phyloP scores from a whole-genome alignment of 2,329 filamentous ascomycete species.

The Claviceps digitariae region DNA sequence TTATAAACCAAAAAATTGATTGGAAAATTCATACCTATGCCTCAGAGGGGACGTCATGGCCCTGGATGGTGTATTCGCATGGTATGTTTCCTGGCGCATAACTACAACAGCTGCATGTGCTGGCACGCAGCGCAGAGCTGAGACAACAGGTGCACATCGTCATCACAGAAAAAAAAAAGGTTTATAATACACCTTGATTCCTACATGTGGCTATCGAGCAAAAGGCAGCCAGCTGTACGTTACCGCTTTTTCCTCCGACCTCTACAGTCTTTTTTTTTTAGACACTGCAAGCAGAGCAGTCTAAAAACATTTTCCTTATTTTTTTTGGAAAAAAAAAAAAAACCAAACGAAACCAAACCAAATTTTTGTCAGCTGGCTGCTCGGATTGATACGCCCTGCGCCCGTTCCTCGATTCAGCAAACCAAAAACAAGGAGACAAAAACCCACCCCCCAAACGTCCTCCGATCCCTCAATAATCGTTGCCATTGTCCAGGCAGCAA shows the following conservation, averaged over 20 bases:
- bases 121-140: too few species aligned
- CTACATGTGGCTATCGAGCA: background rate
- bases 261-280: too few species aligned
- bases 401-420: background rate
- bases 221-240: background rate
- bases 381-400: constrained; percentile 1
- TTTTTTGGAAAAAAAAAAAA: background rate
- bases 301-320: too few species aligned
- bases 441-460: background rate
- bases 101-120: too few species aligned
- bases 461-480: background rate
- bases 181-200: background rate
- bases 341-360: background rate
- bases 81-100: too few species aligned
- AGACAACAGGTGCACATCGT: too few species aligned
- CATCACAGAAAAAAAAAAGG: too few species aligned
- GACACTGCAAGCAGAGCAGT: too few species aligned
- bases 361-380: background rate
- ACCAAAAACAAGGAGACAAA: background rate
- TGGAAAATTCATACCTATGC: too few species aligned
- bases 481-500: background rate
- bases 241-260: background rate
- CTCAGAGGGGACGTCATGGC: too few species aligned
- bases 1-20: too few species aligned
- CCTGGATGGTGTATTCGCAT: too few species aligned